Evolutionary conservation across 768 basidiomycete species (phyloP).

Genomic region (Boletus bicolor): DNA sequence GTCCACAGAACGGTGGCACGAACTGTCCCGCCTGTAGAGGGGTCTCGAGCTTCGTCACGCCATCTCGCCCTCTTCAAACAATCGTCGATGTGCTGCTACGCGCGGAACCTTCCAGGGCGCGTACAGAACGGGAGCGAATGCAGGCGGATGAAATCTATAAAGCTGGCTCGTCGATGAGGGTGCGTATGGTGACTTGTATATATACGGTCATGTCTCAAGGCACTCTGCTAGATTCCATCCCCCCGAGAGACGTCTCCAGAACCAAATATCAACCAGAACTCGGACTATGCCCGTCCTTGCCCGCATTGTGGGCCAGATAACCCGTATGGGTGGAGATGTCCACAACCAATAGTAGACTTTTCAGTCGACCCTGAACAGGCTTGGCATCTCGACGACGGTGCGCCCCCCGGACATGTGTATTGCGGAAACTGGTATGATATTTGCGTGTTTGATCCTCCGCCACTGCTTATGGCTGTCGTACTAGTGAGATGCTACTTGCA

Average conservation of each 20-base stretch:
- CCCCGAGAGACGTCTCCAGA: constrained; percentile 77
- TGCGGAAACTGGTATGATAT: constrained; percentile 77
- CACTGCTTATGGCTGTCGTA: neutral
- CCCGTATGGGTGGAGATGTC: constrained; percentile 74
- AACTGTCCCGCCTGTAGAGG: constrained; percentile 82
- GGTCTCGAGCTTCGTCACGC: constrained; percentile 61
- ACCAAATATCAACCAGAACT: constrained; percentile 60
- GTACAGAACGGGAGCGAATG: constrained; percentile 65
- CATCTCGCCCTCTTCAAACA: constrained; percentile 70
- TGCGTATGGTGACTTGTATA: constrained; percentile 33
- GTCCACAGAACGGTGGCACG: constrained; percentile 71
- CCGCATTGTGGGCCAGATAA: constrained; percentile 74
- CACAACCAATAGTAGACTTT: constrained; percentile 77
- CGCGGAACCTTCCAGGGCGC: constrained; percentile 63
- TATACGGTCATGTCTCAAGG: neutral
- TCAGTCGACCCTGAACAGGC: constrained; percentile 63
- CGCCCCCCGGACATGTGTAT: constrained; percentile 73
- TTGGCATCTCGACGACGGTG: constrained; percentile 74
- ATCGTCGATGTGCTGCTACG: constrained; percentile 72
- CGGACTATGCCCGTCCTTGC: constrained; percentile 72
- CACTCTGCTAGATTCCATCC: constrained; percentile 56
- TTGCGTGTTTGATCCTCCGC: neutral
- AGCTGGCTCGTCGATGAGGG: constrained; percentile 57
- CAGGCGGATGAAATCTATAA: constrained; percentile 84
- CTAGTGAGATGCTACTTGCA: constrained; percentile 73